phyloP scores from a whole-genome alignment of 2,329 filamentous ascomycete genomes.

The Beauveria caledonica region DNA sequence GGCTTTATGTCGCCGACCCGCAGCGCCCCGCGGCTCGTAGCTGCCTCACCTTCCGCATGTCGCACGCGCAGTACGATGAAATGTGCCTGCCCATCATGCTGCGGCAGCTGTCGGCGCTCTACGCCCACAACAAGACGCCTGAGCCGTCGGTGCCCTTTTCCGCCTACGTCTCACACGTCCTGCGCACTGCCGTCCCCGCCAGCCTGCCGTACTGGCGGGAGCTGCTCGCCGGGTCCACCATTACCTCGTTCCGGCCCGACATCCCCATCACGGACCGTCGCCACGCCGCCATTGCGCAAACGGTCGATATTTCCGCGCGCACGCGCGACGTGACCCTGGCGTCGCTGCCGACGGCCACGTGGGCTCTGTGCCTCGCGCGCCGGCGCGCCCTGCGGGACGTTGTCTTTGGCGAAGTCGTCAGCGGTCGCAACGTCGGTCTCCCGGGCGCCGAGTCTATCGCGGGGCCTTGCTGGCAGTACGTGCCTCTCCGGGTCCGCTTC shows the following conservation, averaged over 20 bases:
- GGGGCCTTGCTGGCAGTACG: slow-evolving; percentile 60
- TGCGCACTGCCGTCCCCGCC: slow-evolving; percentile 33
- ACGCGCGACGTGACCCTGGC: slow-evolving; percentile 51
- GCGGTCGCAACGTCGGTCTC: slow-evolving; percentile 52
- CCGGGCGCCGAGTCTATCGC: slow-evolving; percentile 42
- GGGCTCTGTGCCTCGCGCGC: slow-evolving; percentile 54
- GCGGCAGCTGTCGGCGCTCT: slow-evolving; percentile 47
- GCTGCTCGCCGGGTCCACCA: slow-evolving; percentile 46
- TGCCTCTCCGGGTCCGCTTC: slow-evolving; percentile 54
- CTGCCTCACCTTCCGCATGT: slow-evolving; percentile 52
- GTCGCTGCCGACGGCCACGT: slow-evolving; percentile 58
- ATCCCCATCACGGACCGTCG: slow-evolving; percentile 27
- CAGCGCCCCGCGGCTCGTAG: slow-evolving; percentile 21
- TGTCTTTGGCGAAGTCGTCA: slow-evolving; percentile 58
- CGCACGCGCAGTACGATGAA: slow-evolving; percentile 63
- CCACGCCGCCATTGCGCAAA: slow-evolving; percentile 34
- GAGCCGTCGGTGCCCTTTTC: slow-evolving; percentile 34
- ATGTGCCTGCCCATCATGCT: slow-evolving; percentile 57
- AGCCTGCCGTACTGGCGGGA: slow-evolving; percentile 54
- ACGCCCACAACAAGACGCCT: slow-evolving; percentile 18
- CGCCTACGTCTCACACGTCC: slow-evolving; percentile 35
- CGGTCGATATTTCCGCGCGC: slow-evolving; percentile 38
- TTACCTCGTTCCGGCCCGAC: slow-evolving; percentile 36
- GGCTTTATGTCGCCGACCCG: slow-evolving; percentile 39
- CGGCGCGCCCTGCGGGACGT: slow-evolving; percentile 46